Evolutionary conservation across 2,329 filamentous ascomycete species (phyloP).

Genomic region (Microcera coccophila): DNA sequence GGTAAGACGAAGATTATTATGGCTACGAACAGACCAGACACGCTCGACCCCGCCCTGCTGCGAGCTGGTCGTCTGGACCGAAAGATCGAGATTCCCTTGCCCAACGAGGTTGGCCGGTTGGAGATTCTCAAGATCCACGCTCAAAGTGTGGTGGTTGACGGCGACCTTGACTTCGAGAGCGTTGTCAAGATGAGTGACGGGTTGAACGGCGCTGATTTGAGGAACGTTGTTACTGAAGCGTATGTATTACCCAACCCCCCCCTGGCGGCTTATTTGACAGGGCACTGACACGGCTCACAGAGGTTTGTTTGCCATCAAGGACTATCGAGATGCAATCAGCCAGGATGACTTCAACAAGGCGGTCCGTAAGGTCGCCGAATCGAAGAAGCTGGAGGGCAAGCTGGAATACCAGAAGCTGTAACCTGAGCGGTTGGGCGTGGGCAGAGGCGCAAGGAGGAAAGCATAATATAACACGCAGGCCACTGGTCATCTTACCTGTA

Average conservation of each 20-base stretch:
- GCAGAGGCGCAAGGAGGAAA: slow-evolving; percentile 12
- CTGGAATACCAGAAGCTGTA: slow-evolving; percentile 96
- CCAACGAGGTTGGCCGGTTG: slow-evolving; percentile 91
- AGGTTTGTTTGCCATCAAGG: slow-evolving; percentile 96
- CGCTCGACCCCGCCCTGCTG: slow-evolving; percentile 86
- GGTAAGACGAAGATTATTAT: slow-evolving; percentile 99
- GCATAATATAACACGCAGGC: too few relatives aligned
- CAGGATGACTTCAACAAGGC: slow-evolving; percentile 99
- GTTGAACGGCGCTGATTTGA: slow-evolving; percentile 92
- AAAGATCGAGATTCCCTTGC: slow-evolving; percentile 96
- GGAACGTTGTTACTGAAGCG: slow-evolving; percentile 98
- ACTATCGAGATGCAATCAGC: slow-evolving; percentile 91
- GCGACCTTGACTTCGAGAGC: slow-evolving; percentile 97
- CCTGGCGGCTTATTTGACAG: background rate
- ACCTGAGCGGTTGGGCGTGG: slow-evolving; percentile 4
- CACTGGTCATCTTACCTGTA: slow-evolving; percentile 21
- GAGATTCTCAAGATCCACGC: slow-evolving; percentile 99
- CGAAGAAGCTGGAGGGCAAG: slow-evolving; percentile 98
- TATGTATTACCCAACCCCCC: too few relatives aligned
- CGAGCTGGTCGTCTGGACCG: slow-evolving; percentile 90
- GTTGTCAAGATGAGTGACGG: slow-evolving; percentile 99
- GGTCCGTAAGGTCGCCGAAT: slow-evolving; percentile 92
- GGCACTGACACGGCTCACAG: slow-evolving; percentile 44
- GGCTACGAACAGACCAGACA: slow-evolving; percentile 97
- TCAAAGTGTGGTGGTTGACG: slow-evolving; percentile 78